These are phyloP conservation scores for Jamesozyma spencerorum DNA, from an alignment of 805 yeast species.

Conservation along the genomic window DNA sequence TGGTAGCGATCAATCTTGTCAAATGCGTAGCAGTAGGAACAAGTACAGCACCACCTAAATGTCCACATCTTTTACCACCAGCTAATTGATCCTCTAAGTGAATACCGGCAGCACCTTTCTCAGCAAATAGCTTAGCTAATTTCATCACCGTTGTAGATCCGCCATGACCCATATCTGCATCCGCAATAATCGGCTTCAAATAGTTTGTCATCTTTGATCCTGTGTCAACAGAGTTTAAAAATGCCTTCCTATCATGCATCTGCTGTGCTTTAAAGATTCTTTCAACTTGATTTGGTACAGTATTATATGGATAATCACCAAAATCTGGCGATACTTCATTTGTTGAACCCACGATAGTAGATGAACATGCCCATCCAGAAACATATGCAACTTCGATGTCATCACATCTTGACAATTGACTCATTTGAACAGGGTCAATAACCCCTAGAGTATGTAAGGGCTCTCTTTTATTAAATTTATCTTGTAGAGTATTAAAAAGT, in stretches of 20 bases:
- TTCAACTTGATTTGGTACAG: constrained; percentile 60
- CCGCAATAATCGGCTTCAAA: constrained; percentile 54
- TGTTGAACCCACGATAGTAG: constrained; percentile 44
- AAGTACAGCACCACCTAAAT: constrained; percentile 50
- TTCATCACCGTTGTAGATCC: constrained; percentile 56
- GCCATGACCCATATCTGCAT: constrained; percentile 62
- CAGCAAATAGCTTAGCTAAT: constrained; percentile 56
- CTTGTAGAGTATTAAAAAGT: constrained; percentile 37
- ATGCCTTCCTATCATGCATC: constrained; percentile 46
- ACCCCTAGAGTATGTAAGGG: constrained; percentile 55
- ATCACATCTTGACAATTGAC: constrained; percentile 40
- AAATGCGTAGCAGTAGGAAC: constrained; percentile 53
- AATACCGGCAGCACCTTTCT: constrained; percentile 57
- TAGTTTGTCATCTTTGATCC: constrained; percentile 35
- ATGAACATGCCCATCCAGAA: constrained; percentile 56
- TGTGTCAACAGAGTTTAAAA: constrained; percentile 28
- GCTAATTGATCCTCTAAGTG: constrained; percentile 57
- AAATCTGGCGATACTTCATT: constrained; percentile 58
- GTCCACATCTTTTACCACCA: constrained; percentile 61
- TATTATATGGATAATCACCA: constrained; percentile 62
- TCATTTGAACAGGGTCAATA: constrained; percentile 54
- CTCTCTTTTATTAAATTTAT: constrained; percentile 31
- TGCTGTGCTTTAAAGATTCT: constrained; percentile 49
- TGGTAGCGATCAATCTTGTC: constrained; percentile 44
- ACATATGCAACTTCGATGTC: constrained; percentile 46